A percentile compares a stretch with the other conserved stretches of the same genome.
Conservation (phyloP, 441 rosid genomes). For the Arabidopsis lyrata region DNA sequence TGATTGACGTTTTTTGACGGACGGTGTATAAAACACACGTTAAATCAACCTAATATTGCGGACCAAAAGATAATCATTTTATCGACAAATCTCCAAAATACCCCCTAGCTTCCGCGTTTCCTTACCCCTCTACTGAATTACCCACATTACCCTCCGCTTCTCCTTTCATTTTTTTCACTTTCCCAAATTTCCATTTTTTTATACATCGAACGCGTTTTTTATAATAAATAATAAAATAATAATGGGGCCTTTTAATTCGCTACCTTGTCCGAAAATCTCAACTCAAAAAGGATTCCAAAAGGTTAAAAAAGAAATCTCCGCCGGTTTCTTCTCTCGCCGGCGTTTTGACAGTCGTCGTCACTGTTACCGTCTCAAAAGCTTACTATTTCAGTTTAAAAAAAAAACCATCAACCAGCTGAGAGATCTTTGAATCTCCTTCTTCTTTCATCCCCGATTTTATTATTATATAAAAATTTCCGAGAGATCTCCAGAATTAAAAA, state of each 20-base stretch:
- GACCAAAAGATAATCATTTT: constrained; percentile 8
- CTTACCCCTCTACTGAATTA: background rate
- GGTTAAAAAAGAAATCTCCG: constrained; percentile 9
- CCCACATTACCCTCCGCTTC: background rate
- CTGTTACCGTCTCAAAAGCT: constrained; percentile 26
- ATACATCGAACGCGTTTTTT: constrained; percentile 28
- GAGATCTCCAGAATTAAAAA: constrained; percentile 42
- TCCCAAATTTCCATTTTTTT: background rate
- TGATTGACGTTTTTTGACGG: constrained; percentile 42
- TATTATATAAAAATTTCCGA: background rate
- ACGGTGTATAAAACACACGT: constrained; percentile 20
- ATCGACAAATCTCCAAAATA: background rate
- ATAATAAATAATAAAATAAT: background rate
- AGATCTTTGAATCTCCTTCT: constrained; percentile 34
- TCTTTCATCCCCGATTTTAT: background rate
- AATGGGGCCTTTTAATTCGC: constrained; percentile 7
- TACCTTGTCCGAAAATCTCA: constrained; percentile 42
- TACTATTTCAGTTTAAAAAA: constrained; percentile 12
- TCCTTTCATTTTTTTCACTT: background rate
- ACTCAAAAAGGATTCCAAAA: constrained; percentile 4
- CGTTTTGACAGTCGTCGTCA: constrained; percentile 38
- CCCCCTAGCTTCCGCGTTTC: constrained; percentile 23
- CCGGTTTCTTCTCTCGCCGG: constrained; percentile 43
- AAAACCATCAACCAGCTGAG: constrained; percentile 7
- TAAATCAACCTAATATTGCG: constrained; percentile 11